Evolutionary conservation across 306 rosid species (phyloP), one percentile per base, ranked within the genome.

Genomic region (Phaseolus lunatus): DNA sequence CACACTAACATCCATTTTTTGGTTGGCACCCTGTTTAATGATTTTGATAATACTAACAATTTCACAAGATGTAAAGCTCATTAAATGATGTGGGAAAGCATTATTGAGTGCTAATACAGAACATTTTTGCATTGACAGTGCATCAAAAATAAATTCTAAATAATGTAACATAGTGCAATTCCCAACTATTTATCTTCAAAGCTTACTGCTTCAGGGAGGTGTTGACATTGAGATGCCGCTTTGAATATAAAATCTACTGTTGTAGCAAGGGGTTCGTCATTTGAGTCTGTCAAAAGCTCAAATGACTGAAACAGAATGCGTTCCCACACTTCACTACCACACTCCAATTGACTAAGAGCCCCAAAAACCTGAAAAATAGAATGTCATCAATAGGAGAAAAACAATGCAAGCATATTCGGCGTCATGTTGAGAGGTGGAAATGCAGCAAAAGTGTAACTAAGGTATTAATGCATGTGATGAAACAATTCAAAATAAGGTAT

Each of bases 141-240:
- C 59, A 53, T 39, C 59, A 54, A 77, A n/a, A 67, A 50, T 54
- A 26, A 53, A 67, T 4, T 67, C 8, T 4, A 45, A 54, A 61
- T 27, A 70, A 78, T 20, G 67, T 68, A 72, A 87, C 74, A 43
- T 22, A 47, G 35, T 62, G 48, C 80, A 77, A 63, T 80, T 83
- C 35, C 66, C 49, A 43, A 49, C 77, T 48, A 67, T 67, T 48
- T 29, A 72, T 69, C 52, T 33, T 68, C 77, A 79, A 39, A 71
- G 73, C 94, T 85, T 92, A 96, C 99, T 76, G 97, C 98, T 90
- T 91, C 97, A 66, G 99, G 90, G 45, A 96, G 94, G 85, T 92
- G 98, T 87, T 96, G 98, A 85, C 99, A 96, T 78, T 96, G 98
- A 52, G 98, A 91, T 76, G 97, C 98, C 18, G 94, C 94, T 89